Percentiles rank a stretch among this genome's conserved stretches.
Conservation (phyloP, 2,329 filamentous ascomycete species). For the Aspergillus cejpii region DNA sequence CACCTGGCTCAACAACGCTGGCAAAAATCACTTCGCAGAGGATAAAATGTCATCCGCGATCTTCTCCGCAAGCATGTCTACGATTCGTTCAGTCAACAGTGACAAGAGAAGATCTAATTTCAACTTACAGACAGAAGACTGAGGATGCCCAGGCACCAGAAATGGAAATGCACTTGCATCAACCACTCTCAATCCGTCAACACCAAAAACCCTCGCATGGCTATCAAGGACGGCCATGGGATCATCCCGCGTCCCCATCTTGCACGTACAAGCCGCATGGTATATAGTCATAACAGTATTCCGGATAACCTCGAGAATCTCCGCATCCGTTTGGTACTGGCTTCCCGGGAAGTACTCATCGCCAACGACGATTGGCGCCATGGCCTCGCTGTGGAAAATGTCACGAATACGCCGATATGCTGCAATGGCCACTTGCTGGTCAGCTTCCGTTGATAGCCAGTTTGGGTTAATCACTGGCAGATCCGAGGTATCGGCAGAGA, state of each 20-base stretch:
- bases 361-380: constrained; percentile 28
- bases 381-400: constrained; percentile 25
- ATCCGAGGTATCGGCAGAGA: constrained; percentile 24
- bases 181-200: constrained; percentile 30
- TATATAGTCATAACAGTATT: constrained; percentile 28
- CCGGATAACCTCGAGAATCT: constrained; percentile 37
- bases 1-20: too few species aligned
- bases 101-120: neutral
- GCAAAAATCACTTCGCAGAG: too few species aligned
- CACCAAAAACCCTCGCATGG: constrained; percentile 28
- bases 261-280: constrained; percentile 28
- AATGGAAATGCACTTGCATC: constrained; percentile 36
- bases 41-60: constrained; percentile 30
- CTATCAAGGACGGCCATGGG: constrained; percentile 30
- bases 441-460: constrained; percentile 41
- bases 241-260: constrained; percentile 27
- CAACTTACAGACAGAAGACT: constrained; percentile 36
- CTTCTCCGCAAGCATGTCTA: constrained; percentile 42
- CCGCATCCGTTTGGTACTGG: constrained; percentile 36
- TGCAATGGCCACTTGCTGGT: constrained; percentile 42
- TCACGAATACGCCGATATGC: constrained; percentile 41
- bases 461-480: constrained; percentile 44
- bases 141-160: constrained; percentile 39
- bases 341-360: constrained; percentile 37
- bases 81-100: constrained; percentile 3